Base-by-base conservation (phyloP, 805 yeast genomes). In the Metschnikowia lochheadii region DNA sequence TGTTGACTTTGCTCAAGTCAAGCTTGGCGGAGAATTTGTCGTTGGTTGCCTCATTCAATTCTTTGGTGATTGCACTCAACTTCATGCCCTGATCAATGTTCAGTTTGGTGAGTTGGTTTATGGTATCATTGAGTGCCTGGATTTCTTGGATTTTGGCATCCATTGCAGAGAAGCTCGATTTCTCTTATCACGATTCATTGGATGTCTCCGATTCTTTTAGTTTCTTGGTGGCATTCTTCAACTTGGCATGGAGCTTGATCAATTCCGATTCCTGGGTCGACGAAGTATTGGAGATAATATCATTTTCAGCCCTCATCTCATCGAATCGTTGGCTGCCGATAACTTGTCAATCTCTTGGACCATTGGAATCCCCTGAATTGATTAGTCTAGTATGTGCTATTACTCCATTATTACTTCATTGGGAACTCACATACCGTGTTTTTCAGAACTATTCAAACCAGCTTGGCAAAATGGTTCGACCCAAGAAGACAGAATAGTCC, bases 61-160 rank as follows among this genome's bases (percentile, higher is more conserved):
- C 70, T 43, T 65, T 66, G 1, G 69, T 65, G 33, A 72, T 49
- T 49, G 70, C 67, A 50, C 67, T 70, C 18, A 72, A 52, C 50
- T 62, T 63, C 53, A 64, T 67, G 36, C 66, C 69, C 48, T 66
- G 69, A 8, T 69, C 76, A 8, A 73, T 65, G 51, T 70, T 73
- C 8, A 65, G 57, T 36, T 59, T 57, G 1, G 75, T 65, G 44
- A 72, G 63, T 32, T 57, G 55, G 48, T 63, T 63, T 6, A 68
- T 55, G 6, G 63, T 49, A 26, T 65, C 69, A 40, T 64, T 67
- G 32, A 66, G 61, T 18, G 57, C 59, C 20, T 57, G 52, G n/a
- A 65, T 55, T 40, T 65, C 68, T 20, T 58, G 62, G 32, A 66
- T 69, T 31, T 49, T 53, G 39, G 55, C 38, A 43, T 54, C 49